Percentiles rank a stretch among this genome's conserved stretches.
Conservation (phyloP, 2,329 filamentous ascomycete species). For the Penicillium digitatum region DNA sequence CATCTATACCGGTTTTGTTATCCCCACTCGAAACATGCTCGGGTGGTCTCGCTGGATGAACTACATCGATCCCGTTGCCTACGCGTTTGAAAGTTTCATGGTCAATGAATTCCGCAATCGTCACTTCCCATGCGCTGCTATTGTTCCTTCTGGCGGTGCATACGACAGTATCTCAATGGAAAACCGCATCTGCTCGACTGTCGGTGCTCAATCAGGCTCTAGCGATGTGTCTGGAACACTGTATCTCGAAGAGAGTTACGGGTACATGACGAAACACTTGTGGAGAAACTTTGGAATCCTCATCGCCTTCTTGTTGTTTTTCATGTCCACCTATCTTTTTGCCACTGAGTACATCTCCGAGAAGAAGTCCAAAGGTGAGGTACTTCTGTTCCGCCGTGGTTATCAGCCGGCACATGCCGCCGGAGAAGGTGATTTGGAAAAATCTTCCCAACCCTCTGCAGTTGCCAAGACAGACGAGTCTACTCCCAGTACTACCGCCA, state of each 20-base stretch:
- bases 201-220: background rate
- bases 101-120: background rate
- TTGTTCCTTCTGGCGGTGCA: background rate
- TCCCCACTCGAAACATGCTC: slow-evolving; percentile 59
- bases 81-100: slow-evolving; percentile 40
- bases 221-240: background rate
- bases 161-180: background rate
- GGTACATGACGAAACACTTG: slow-evolving; percentile 23
- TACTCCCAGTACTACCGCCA: background rate
- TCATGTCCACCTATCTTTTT: background rate
- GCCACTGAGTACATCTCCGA: slow-evolving; percentile 21
- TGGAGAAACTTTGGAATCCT: slow-evolving; percentile 58
- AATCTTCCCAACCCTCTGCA: background rate
- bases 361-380: slow-evolving; percentile 29
- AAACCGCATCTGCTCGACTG: background rate
- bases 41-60: slow-evolving; percentile 80
- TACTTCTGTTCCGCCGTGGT: slow-evolving; percentile 38
- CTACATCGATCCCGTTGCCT: slow-evolving; percentile 73
- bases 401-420: slow-evolving; percentile 26
- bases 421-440: background rate
- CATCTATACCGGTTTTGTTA: slow-evolving; percentile 51
- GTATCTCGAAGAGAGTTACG: background rate
- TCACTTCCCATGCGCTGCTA: background rate
- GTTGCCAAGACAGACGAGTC: background rate
- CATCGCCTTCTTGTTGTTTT: slow-evolving; percentile 62